Evolutionary conservation across 345 rosid genomes (phyloP).

Genomic region (Linum usitatissimum): DNA sequence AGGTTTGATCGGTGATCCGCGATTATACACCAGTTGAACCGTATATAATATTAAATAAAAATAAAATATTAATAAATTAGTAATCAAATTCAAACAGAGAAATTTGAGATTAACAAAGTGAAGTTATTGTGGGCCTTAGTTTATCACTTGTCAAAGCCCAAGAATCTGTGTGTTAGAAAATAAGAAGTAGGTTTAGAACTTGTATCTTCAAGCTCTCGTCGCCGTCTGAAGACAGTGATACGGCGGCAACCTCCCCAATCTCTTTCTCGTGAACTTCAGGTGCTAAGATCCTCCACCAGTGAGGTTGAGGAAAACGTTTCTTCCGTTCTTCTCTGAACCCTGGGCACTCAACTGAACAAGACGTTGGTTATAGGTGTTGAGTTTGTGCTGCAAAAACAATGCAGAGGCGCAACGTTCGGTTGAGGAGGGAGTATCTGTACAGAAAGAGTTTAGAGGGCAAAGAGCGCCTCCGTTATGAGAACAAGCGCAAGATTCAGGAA

Average conservation of each 20-base stretch:
- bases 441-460: constrained; percentile 89
- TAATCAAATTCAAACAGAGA: no score
- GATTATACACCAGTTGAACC: no score
- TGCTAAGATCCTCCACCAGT: neutral
- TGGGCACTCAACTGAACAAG: neutral
- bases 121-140: no score
- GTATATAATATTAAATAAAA: no score
- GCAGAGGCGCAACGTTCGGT: constrained; percentile 66
- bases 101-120: no score
- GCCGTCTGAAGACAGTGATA: no score
- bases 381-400: constrained; percentile 15
- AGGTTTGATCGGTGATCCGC: no score
- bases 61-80: no score
- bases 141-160: no score
- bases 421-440: constrained; percentile 76
- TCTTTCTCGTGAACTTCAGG: neutral
- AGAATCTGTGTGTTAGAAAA: no score
- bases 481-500: constrained; percentile 77
- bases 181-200: no score
- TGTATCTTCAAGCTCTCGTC: no score
- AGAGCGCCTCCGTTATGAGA: constrained; percentile 62
- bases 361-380: neutral
- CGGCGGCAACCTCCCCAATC: neutral
- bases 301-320: neutral
- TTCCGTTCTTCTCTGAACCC: neutral